Evolutionary conservation across 2,329 filamentous ascomycete species (phyloP), one percentile per base, ranked within the genome.

Genomic region (Graphiopsis chlorocephala): DNA sequence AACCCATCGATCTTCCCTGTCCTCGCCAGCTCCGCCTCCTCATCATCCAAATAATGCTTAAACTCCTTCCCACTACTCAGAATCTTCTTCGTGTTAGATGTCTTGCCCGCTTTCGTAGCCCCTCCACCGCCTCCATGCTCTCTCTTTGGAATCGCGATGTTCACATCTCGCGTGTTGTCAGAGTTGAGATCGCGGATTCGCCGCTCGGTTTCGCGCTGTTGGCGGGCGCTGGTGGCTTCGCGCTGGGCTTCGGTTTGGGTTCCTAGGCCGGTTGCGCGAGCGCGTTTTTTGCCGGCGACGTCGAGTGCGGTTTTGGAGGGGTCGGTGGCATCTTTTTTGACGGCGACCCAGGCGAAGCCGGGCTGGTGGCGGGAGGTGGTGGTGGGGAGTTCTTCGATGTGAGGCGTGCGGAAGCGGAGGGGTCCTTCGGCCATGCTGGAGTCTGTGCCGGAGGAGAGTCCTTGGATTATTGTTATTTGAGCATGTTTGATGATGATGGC

Each of bases 281-380:
- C 88, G 72, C 92, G 90, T 79, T 96, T 96, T 67, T 90, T 85
- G 55, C 72, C 75, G 11, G 70, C 68, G 7, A 73, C 73, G 20
- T 72, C 72, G 55, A 65, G 31, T 78, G 79, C 65, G 75, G 81
- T 73, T 77, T 79, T 75, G 74, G 82, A 84, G 78, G 80, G 79
- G 70, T 82, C 74, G 74, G 81, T 84, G 79, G 79, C 78, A 70
- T 80, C 79, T 66, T 83, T 82, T 61, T 82, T 75, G 59, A 80
- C 76, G 69, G 84, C 83, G 1, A 97, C 91, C 76, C 97, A 97
- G 14, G 92, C 92, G 90, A 93, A 98, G 73, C 94, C 94, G 0
- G 94, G 93, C 1, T 92, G 90, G 17, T 87, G 88, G 67, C 87
- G 87, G 20, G 74, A 73, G 29, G 87, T 82, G 73, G 86, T 88